Base-by-base conservation (phyloP, 768 basidiomycete genomes). In the Tulasnella sp. region DNA sequence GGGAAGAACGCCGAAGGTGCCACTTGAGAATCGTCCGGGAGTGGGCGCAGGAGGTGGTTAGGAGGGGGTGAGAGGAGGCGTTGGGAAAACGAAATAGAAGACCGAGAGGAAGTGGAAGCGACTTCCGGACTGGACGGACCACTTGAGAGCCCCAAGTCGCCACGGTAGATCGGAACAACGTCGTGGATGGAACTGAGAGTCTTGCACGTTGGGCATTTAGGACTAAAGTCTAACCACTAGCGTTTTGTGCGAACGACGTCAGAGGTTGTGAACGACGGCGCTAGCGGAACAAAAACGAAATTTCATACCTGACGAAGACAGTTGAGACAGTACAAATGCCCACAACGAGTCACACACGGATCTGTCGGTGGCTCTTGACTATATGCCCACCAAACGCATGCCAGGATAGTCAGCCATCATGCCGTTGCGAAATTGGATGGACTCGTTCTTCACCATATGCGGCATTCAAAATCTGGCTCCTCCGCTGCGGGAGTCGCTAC, bases 241-340 rank as follows among this genome's bases (percentile, higher is more conserved):
- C 11, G 34, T 36, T 25, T 5, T 36, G 34, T 11, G 34, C 34
- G 64, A 14, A n/a, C 22, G 71, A 49, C 19, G 71, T 34, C 9
- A 6, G 22, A 22, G 17, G 19, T 71, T 6, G 34, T 2, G 37
- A 17, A 49, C 17, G 19, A 42, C 29, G n/a, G 42, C 14, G 36
- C 34, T 40, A 73, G 39, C 72, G 52, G n/a, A 38, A 38, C 25
- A 52, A 8, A 36, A 25, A 36, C 38, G 72, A 49, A 54, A 45
- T 49, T 73, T n/a, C 72, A 49, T 73, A 73, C 72, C 72, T 73
- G 72, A 73, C 40, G 42, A 17, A 73, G 72, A 45, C 72, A 73
- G 42, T 54, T 52, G 42, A 45, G 39, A 73, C 72, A 73, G 52
- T 49, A 73, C 3, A 73, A 40, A 54, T 73, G 72, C 38, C 72